Base-by-base conservation (phyloP, 768 basidiomycete species). In the Lactarius deliciosus region DNA sequence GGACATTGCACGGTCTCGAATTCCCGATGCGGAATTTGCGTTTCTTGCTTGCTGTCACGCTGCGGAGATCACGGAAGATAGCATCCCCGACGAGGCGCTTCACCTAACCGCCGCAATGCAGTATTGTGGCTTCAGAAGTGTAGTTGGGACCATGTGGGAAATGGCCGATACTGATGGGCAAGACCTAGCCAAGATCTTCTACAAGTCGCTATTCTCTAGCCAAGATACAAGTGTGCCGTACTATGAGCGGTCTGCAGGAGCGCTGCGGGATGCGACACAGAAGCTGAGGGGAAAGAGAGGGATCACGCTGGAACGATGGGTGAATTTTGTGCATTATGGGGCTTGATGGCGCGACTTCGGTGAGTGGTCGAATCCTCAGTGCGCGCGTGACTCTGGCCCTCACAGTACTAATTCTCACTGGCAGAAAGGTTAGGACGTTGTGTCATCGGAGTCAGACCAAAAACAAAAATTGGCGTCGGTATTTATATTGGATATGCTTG, bases 241-340 rank as follows among this genome's bases (percentile, higher is more conserved):
- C 25, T 32, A 43, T 18, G 41, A 58, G 16, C 32, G 55, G 1
- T 61, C 61, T 22, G 54, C 60, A 11, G 36, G 22, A 45, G 61
- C 47, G 1, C 45, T 66, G 11, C 54, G 43, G 25, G 32, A 34
- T 22, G 60, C 60, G 6, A 54, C 36, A 8, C 58, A 57, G 54
- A 56, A 59, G 32, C 13, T 66, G 60, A 47, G 64, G 20, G 16
- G 53, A 20, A 43, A 55, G 47, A 53, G 50, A 16, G 61, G 34
- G 2, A 3, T 54, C 11, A 8, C 43, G 15, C 28, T 63, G 8
- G 28, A 43, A 15, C 62, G 62, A 8, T 67, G 62, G 66, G 66
- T 64, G 15, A 57, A 57, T 16, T 67, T 55, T 30, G 66, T 64
- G 18, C 66, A 67, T 34, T 57, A 58, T 43, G 66, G 62, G 0